Conservation (phyloP, 2,329 filamentous ascomycete species). For the Metarhizium rileyi region DNA sequence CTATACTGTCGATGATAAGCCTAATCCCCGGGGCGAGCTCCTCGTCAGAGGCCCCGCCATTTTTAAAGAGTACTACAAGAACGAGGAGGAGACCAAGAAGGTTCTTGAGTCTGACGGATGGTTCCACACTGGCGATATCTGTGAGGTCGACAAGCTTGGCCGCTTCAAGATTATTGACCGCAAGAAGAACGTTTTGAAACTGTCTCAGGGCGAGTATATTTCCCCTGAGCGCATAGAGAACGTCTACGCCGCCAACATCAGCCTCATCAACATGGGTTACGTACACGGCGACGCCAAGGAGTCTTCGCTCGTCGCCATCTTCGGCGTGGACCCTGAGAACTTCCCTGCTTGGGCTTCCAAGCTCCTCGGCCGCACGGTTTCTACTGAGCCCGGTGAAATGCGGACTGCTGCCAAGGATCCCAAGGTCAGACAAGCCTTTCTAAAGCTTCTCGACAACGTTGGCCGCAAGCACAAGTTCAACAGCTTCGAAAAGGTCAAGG, state of each 20-base stretch:
- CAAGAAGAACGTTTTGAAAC: slow-evolving; percentile 98
- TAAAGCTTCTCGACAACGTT: slow-evolving; percentile 70
- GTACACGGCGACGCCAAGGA: slow-evolving; percentile 85
- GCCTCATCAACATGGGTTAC: slow-evolving; percentile 69
- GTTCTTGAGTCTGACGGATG: slow-evolving; percentile 79
- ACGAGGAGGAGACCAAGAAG: slow-evolving; percentile 77
- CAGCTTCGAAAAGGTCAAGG: slow-evolving; percentile 75
- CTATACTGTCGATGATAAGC: slow-evolving; percentile 80
- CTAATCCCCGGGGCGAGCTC: slow-evolving; percentile 81
- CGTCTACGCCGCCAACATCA: slow-evolving; percentile 74
- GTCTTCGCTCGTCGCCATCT: slow-evolving; percentile 73
- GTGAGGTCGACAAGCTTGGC: slow-evolving; percentile 71
- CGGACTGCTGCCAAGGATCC: slow-evolving; percentile 57
- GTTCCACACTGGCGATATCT: slow-evolving; percentile 96
- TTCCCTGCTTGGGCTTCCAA: slow-evolving; percentile 77
- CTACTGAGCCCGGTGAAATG: slow-evolving; percentile 56
- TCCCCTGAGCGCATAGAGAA: slow-evolving; percentile 97
- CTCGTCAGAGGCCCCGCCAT: slow-evolving; percentile 70
- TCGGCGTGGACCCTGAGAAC: slow-evolving; percentile 74
- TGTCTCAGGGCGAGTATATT: slow-evolving; percentile 95
- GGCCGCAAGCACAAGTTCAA: slow-evolving; percentile 83
- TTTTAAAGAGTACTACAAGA: slow-evolving; percentile 85
- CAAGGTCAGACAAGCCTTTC: slow-evolving; percentile 62
- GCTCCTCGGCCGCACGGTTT: slow-evolving; percentile 59
- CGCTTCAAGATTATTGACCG: slow-evolving; percentile 92